Evolutionary conservation across 352 stramenopile genomes (phyloP).

Genomic region (Blastocystis sp.): DNA sequence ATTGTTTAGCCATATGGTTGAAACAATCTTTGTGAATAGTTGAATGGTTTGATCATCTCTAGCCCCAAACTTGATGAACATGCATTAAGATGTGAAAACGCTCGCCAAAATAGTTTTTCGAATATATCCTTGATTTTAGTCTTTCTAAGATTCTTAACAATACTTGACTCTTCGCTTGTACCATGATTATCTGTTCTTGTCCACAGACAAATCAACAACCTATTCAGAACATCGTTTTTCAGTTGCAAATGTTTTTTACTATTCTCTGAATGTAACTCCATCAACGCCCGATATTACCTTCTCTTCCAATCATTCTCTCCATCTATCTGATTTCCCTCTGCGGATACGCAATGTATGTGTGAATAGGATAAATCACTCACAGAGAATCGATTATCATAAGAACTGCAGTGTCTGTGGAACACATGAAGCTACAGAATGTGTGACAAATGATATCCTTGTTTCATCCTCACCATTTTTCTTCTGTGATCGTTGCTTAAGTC

Average conservation of each 20-base stretch:
- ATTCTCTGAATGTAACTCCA: background rate
- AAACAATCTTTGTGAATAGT: background rate
- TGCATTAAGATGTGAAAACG: background rate
- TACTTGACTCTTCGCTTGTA: slow-evolving; percentile 16
- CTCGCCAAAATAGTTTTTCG: background rate
- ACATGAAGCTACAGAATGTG: background rate
- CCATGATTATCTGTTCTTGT: slow-evolving; percentile 33
- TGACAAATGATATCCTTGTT: slow-evolving; percentile 22
- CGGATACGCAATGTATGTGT: background rate
- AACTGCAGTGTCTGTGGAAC: background rate
- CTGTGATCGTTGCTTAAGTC: background rate
- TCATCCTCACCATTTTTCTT: slow-evolving; percentile 34
- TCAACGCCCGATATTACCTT: background rate
- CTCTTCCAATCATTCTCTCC: background rate
- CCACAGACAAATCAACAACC: background rate
- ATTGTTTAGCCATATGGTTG: slow-evolving; percentile 6
- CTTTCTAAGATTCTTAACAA: background rate
- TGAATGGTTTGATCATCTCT: background rate
- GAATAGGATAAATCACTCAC: background rate
- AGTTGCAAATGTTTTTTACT: slow-evolving; percentile 16
- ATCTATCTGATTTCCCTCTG: background rate
- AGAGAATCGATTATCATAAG: background rate
- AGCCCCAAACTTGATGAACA: background rate
- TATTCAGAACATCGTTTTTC: slow-evolving; percentile 32
- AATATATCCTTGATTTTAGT: background rate